phyloP scores from a whole-genome alignment of 345 rosid genomes.

The Populus davidiana region DNA sequence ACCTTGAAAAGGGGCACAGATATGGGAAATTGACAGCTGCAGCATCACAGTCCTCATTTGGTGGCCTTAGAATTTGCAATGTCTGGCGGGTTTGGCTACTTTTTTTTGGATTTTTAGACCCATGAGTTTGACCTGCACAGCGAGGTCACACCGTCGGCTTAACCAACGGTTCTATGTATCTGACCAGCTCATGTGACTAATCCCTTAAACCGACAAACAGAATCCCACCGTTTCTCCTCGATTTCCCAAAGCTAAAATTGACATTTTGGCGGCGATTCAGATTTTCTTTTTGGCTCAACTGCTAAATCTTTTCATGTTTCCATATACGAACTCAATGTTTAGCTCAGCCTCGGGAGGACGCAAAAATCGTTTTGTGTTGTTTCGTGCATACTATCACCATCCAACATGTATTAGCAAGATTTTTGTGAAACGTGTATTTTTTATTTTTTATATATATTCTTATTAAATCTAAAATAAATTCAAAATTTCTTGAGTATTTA shows the following conservation, averaged over 20 bases:
- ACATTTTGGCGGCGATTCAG: slow-evolving; percentile 13
- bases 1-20: background rate
- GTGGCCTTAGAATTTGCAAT: background rate
- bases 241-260: background rate
- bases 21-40: background rate
- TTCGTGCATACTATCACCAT: background rate
- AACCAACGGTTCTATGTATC: slow-evolving; percentile 5
- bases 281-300: background rate
- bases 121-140: slow-evolving; percentile 1
- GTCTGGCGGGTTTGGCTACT: background rate
- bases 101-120: background rate
- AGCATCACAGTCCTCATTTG: background rate
- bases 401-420: background rate
- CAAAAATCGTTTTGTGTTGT: background rate
- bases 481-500: no score
- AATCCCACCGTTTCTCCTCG: background rate
- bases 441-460: no score
- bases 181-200: background rate
- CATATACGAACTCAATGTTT: background rate
- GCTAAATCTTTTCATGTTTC: background rate
- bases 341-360: background rate
- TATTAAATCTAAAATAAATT: no score
- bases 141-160: slow-evolving; percentile 15
- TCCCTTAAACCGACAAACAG: slow-evolving; percentile 15
- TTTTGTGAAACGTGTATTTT: no score